phyloP scores from a whole-genome alignment of 305 asterid genomes.

The Plantago coronopus region DNA sequence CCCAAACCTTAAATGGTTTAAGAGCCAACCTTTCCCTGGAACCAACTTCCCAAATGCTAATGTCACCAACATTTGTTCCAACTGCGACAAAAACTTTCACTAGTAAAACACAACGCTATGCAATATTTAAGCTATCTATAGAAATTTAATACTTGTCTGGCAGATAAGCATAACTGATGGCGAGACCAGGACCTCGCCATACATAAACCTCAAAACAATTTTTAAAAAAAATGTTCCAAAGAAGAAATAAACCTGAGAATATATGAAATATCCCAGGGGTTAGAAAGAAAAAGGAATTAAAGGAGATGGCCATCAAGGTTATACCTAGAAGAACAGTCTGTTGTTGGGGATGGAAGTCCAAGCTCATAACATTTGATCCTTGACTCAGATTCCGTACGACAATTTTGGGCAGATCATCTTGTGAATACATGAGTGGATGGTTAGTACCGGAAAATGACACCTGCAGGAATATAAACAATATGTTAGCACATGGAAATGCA shows the following conservation, averaged over 20 bases:
- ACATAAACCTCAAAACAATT: not conserved
- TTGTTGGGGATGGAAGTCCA: constrained; percentile 97
- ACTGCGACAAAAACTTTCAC: constrained; percentile 38
- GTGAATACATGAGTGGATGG: constrained; percentile 68
- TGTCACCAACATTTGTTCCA: constrained; percentile 98
- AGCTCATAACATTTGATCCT: constrained; percentile 96
- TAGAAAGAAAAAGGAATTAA: too few relatives aligned
- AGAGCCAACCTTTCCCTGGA: constrained; percentile 74
- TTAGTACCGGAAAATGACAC: constrained; percentile 84
- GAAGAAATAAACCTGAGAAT: not conserved
- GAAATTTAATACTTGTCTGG: constrained; percentile 2
- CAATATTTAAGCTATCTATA: too few relatives aligned
- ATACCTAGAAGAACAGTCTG: constrained; percentile 92
- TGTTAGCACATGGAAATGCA: constrained; percentile 20
- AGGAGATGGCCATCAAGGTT: constrained; percentile 14
- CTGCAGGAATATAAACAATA: constrained; percentile 31
- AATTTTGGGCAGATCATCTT: constrained; percentile 91
- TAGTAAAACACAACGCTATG: not conserved
- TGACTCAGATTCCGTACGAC: constrained; percentile 78
- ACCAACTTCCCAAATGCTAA: constrained; percentile 96
- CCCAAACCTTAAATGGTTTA: constrained; percentile 85
- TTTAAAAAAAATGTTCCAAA: not conserved
- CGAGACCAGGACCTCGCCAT: not conserved
- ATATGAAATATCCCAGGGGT: not conserved
- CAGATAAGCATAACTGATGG: constrained; percentile 1